These are phyloP conservation scores for Solanum clarkiae DNA, from an alignment of 257 asterid species.

Conservation along the genomic window DNA sequence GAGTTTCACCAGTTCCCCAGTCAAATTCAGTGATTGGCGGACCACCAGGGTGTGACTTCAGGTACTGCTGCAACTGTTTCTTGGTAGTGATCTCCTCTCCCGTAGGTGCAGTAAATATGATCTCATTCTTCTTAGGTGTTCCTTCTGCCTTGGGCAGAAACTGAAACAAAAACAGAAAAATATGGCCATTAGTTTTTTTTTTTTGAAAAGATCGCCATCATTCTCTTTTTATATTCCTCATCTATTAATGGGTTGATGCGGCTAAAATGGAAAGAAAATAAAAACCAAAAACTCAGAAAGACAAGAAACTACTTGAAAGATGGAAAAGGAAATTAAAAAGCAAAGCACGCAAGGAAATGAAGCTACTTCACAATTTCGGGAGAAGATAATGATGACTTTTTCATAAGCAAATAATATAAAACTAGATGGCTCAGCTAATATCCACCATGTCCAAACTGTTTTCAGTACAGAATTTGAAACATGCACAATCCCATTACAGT, in stretches of 20 bases:
- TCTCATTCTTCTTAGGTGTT: conserved; percentile 25
- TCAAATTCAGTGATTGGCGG: conserved; percentile 29
- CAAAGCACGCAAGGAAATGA: neutral
- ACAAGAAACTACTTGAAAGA: neutral
- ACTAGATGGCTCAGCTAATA: neutral
- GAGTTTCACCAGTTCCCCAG: conserved; percentile 47
- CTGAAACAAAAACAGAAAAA: conserved; percentile 3
- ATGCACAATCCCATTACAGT: neutral
- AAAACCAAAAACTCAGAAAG: neutral
- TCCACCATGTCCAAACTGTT: neutral
- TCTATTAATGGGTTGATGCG: neutral
- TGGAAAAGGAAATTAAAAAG: neutral
- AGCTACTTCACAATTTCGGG: neutral
- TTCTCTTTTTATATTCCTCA: neutral
- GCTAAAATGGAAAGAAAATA: neutral
- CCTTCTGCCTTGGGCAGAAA: conserved; percentile 22
- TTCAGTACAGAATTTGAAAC: neutral
- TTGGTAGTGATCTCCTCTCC: conserved; percentile 34
- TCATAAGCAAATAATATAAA: neutral
- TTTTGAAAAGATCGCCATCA: neutral
- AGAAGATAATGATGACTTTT: neutral
- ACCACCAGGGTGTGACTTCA: conserved; percentile 38
- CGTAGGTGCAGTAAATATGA: conserved; percentile 38
- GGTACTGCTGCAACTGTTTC: conserved; percentile 32
- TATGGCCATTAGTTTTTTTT: neutral